Conservation (phyloP, 345 rosid genomes). For the Heritiera fomes region DNA sequence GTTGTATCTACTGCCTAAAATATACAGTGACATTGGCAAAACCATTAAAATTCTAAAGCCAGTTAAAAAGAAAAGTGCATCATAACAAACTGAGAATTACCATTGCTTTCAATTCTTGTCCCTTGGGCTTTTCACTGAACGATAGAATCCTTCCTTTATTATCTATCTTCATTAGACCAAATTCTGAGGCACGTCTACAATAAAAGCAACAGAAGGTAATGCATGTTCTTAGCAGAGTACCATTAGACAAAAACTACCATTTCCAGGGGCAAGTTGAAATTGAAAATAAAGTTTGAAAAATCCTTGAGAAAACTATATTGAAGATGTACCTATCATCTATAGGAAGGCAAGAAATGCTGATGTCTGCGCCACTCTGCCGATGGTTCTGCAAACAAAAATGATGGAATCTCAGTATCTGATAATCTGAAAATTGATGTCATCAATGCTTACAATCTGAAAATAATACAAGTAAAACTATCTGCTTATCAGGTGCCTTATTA, state of each 20-base stretch:
- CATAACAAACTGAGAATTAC: conserved; percentile 33
- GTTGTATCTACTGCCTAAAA: conserved; percentile 86
- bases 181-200: conserved; percentile 94
- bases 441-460: neutral
- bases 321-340: conserved; percentile 71
- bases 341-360: conserved; percentile 77
- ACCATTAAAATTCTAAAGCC: neutral
- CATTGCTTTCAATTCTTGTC: conserved; percentile 77
- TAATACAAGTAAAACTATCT: neutral
- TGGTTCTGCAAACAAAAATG: conserved; percentile 61
- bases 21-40: neutral
- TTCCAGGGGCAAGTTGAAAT: neutral
- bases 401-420: conserved; percentile 11
- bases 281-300: neutral
- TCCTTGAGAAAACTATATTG: neutral
- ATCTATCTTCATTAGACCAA: conserved; percentile 97
- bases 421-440: neutral
- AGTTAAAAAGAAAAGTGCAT: neutral
- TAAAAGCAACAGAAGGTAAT: conserved; percentile 25
- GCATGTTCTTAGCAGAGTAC: neutral
- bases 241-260: neutral
- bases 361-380: conserved; percentile 90
- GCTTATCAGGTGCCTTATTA: conserved; percentile 26
- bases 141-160: conserved; percentile 75
- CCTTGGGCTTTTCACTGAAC: conserved; percentile 94